Evolutionary conservation across 768 basidiomycete genomes (phyloP), one percentile per base, ranked within the genome.

Genomic region (Suillus discolor): DNA sequence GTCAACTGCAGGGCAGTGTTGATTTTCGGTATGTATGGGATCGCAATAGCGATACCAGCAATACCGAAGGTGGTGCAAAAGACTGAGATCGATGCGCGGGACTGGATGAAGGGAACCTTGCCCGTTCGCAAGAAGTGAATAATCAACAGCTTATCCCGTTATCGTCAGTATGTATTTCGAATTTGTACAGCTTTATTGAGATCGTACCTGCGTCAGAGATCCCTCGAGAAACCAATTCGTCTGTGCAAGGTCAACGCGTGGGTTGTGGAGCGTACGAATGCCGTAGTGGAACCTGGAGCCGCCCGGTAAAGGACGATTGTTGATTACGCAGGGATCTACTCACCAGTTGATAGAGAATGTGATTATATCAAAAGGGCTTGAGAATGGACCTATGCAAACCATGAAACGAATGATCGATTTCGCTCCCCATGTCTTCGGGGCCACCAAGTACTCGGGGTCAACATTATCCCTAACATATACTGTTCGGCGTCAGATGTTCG

Each of bases 171-270:
- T 13, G 20, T 5, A 31, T 53, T 6, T 36, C 6, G 20, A 12
- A 28, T 13, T 12, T 38, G 25, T 23, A 12, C 18, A 6, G 13
- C 4, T 55, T 15, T 11, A 9, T 13, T 15, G n/a, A 34, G 49
- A n/a, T 31, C 65, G 54, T 69, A 78, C 78, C 72, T 79, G 77
- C 6, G 77, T 78, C 59, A 78, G 51, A 44, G 78, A 75, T 15
- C 77, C 78, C 62, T 78, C 77, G 42, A 78, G 69, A 62, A 78
- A 78, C 77, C 77, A 78, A 64, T 78, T 69, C 18, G 78, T 77
- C 62, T 79, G 78, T 16, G 78, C 77, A 3, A 70, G 76, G 25
- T 70, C 67, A 11, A 78, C 78, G 41, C 70, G 62, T 4, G 74
- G 74, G 1, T 72, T 77, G 59, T 77, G 38, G 6, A 61, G 7